These are phyloP conservation scores for Fusarium odoratissimum DNA, from an alignment of 2,329 filamentous ascomycete genomes.

Conservation along the genomic window DNA sequence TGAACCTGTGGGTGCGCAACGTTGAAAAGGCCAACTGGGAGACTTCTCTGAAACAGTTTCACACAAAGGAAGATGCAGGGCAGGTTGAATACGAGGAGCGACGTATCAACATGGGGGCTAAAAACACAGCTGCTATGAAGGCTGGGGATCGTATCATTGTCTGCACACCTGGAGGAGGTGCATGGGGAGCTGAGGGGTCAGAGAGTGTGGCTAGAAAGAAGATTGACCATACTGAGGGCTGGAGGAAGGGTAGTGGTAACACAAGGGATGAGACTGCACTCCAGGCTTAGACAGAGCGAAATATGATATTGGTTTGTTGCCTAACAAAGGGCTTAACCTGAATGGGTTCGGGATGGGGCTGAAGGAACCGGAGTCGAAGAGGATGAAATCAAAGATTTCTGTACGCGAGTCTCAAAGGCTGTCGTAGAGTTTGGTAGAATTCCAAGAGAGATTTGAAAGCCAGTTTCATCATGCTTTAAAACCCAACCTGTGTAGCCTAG, in stretches of 20 bases:
- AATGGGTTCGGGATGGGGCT: neutral
- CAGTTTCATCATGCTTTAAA: neutral
- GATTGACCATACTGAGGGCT: slow-evolving; percentile 65
- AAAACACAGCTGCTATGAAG: slow-evolving; percentile 83
- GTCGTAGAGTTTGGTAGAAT: neutral
- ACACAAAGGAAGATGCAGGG: slow-evolving; percentile 47
- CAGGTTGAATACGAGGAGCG: slow-evolving; percentile 66
- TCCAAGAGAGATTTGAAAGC: neutral
- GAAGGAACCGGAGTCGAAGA: neutral
- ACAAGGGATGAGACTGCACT: slow-evolving; percentile 69
- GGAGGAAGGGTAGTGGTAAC: slow-evolving; percentile 68
- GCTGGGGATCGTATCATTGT: slow-evolving; percentile 83
- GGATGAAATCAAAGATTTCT: neutral
- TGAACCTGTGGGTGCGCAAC: slow-evolving; percentile 88
- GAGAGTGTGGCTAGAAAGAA: slow-evolving; percentile 62
- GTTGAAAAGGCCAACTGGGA: slow-evolving; percentile 69
- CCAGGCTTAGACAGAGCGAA: slow-evolving; percentile 57
- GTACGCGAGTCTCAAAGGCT: neutral
- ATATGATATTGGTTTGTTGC: neutral
- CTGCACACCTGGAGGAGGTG: slow-evolving; percentile 81
- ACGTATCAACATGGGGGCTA: slow-evolving; percentile 78
- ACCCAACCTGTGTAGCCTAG: neutral
- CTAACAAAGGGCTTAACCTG: neutral
- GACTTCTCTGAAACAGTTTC: slow-evolving; percentile 55
- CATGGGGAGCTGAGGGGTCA: slow-evolving; percentile 74